These are phyloP conservation scores for Neurospora sp. DNA, from an alignment of 495 filamentous ascomycete genomes.

Conservation along the genomic window DNA sequence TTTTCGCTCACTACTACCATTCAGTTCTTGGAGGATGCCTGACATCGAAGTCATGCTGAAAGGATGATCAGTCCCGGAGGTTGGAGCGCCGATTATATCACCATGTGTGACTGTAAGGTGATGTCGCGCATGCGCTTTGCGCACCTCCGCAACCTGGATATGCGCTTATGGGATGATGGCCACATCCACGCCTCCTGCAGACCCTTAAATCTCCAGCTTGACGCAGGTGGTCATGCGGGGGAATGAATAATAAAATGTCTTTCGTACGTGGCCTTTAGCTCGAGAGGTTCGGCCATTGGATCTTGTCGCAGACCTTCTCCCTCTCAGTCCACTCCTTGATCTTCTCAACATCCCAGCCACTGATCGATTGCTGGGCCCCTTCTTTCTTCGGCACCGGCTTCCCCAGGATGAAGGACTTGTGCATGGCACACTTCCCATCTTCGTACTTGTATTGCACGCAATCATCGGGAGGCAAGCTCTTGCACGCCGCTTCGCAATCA, in stretches of 20 bases:
- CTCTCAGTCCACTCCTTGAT: slow-evolving; percentile 21
- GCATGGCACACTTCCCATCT: slow-evolving; percentile 21
- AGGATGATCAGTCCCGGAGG: not conserved
- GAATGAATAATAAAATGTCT: not conserved
- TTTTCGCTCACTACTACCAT: not conserved
- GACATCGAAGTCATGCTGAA: not conserved
- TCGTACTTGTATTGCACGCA: slow-evolving; percentile 30
- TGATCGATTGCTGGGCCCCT: slow-evolving; percentile 10
- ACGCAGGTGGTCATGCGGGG: not conserved
- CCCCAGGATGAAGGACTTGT: slow-evolving; percentile 22
- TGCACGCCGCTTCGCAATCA: slow-evolving; percentile 33
- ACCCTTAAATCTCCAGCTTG: not conserved
- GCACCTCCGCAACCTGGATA: not conserved
- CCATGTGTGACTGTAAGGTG: not conserved
- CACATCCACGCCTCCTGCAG: not conserved
- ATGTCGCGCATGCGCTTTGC: not conserved
- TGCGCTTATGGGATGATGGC: not conserved
- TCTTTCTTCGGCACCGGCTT: slow-evolving; percentile 16
- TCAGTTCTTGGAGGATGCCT: not conserved
- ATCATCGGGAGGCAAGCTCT: slow-evolving; percentile 17
- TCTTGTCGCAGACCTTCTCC: slow-evolving; percentile 17
- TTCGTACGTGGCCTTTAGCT: not conserved
- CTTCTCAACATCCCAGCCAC: slow-evolving; percentile 29
- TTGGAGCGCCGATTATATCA: not conserved
- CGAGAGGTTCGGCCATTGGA: slow-evolving; percentile 24